Evolutionary conservation across 805 yeast genomes (phyloP).

Genomic region (Lipomyces spencermartinsiae): DNA sequence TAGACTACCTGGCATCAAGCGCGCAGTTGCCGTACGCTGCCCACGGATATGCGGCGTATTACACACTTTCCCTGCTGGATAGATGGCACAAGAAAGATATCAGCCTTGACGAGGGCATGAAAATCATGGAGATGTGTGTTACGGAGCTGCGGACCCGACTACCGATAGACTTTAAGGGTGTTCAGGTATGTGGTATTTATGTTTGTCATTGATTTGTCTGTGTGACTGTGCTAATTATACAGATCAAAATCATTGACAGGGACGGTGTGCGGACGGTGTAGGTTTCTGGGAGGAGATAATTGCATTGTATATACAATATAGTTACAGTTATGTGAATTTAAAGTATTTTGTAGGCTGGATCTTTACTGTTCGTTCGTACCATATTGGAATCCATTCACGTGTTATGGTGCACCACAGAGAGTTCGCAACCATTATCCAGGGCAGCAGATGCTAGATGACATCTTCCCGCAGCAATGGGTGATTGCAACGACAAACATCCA

Average conservation of each 20-base stretch:
- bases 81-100: constrained; percentile 84
- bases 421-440: neutral
- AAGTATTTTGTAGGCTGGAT: neutral
- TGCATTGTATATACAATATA: neutral
- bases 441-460: neutral
- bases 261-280: constrained; percentile 60
- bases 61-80: constrained; percentile 86
- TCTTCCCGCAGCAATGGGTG: neutral
- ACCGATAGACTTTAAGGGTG: constrained; percentile 95
- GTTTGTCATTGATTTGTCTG: constrained; percentile 11
- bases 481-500: neutral
- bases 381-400: neutral
- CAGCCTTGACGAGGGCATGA: constrained; percentile 77
- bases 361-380: neutral
- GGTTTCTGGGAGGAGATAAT: neutral
- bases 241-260: constrained; percentile 69
- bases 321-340: neutral
- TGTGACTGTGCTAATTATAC: constrained; percentile 9
- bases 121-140: constrained; percentile 72
- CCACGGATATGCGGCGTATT: constrained; percentile 98
- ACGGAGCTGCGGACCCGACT: constrained; percentile 80
- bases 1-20: constrained; percentile 92
- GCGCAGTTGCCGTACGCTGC: constrained; percentile 95
- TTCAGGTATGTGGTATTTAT: constrained; percentile 48
- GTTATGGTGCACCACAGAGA: no score